phyloP scores from a whole-genome alignment of 352 stramenopile genomes.

The Phytophthora crassamura region DNA sequence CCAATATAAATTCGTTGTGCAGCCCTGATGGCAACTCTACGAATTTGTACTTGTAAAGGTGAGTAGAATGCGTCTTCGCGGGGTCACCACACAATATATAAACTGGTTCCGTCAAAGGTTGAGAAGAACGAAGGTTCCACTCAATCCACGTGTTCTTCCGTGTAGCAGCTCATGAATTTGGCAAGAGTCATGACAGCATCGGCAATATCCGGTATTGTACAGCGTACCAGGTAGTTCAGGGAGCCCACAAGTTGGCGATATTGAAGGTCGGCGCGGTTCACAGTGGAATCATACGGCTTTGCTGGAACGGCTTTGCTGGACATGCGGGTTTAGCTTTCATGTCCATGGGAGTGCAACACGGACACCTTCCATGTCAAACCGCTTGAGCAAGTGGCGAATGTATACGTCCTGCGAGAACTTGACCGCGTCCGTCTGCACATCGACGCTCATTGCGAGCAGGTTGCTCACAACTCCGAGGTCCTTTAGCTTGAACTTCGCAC shows the following conservation, averaged over 20 bases:
- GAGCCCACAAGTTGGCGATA: background rate
- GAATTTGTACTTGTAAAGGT: too few species aligned
- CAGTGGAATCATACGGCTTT: background rate
- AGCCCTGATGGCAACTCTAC: too few species aligned
- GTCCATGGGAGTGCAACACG: slow-evolving; percentile 1
- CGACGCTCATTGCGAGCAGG: background rate
- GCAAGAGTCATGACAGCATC: background rate
- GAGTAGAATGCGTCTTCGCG: too few species aligned
- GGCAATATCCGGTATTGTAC: background rate
- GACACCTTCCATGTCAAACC: slow-evolving; percentile 3
- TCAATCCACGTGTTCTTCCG: too few species aligned
- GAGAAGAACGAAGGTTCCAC: too few species aligned
- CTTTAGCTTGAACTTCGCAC: slow-evolving; percentile 3
- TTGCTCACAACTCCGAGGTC: background rate
- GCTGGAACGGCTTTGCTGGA: background rate
- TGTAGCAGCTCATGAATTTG: slow-evolving; percentile 1
- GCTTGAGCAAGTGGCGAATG: background rate
- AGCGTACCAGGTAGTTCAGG: background rate
- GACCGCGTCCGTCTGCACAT: background rate
- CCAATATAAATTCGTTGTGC: too few species aligned
- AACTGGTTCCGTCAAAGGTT: too few species aligned
- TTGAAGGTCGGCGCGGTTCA: background rate
- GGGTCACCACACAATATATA: too few species aligned
- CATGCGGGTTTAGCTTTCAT: background rate
- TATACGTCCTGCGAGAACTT: slow-evolving; percentile 1